These are phyloP conservation scores for Amphichorda felina DNA, from an alignment of 2,329 filamentous ascomycete species.

Conservation along the genomic window DNA sequence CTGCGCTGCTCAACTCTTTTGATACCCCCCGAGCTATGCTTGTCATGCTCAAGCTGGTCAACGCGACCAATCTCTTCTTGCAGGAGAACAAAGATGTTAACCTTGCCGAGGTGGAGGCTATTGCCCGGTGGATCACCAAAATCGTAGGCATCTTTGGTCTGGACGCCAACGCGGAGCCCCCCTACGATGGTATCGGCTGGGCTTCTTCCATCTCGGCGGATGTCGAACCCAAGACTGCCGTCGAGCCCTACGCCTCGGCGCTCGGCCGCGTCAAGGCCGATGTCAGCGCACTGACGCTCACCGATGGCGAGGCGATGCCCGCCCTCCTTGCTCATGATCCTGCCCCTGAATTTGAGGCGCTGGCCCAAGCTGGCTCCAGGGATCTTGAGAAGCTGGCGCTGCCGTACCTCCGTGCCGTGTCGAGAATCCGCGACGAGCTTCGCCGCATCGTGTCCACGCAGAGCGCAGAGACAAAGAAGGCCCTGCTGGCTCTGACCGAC, in stretches of 20 bases:
- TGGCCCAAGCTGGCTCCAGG: slow-evolving; percentile 30
- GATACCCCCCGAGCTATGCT: slow-evolving; percentile 74
- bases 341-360: slow-evolving; percentile 30
- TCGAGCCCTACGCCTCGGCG: slow-evolving; percentile 33
- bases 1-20: slow-evolving; percentile 71
- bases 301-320: slow-evolving; percentile 28
- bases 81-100: slow-evolving; percentile 33
- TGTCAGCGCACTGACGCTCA: slow-evolving; percentile 32
- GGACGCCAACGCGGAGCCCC: slow-evolving; percentile 44
- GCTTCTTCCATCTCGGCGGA: slow-evolving; percentile 25
- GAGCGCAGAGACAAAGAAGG: slow-evolving; percentile 46
- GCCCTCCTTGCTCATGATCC: slow-evolving; percentile 30
- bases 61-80: slow-evolving; percentile 57
- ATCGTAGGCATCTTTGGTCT: slow-evolving; percentile 80
- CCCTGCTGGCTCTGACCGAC: slow-evolving; percentile 68
- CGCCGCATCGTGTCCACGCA: slow-evolving; percentile 38
- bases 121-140: slow-evolving; percentile 71
- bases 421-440: slow-evolving; percentile 49
- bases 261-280: slow-evolving; percentile 33
- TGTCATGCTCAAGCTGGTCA: slow-evolving; percentile 66
- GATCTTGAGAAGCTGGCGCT: slow-evolving; percentile 41
- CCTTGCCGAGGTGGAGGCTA: slow-evolving; percentile 33
- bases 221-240: slow-evolving; percentile 31
- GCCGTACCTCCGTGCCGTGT: slow-evolving; percentile 43
- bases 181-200: slow-evolving; percentile 48